phyloP scores from a whole-genome alignment of 768 basidiomycete species.

The Tricholoma bakamatsutake region DNA sequence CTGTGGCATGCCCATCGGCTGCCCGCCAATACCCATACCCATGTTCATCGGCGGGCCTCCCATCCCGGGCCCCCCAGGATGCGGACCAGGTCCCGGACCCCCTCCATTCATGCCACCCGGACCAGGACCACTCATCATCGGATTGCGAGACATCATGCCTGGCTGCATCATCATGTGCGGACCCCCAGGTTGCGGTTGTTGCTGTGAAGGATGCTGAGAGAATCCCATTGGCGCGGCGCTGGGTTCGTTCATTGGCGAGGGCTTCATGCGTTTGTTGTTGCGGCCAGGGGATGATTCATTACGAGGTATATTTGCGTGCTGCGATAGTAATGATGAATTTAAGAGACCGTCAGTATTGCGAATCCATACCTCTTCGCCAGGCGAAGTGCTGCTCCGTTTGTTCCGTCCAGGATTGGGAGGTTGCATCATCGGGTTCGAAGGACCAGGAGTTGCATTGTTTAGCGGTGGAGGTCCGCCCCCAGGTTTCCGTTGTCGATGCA shows the following conservation, averaged over 20 bases:
- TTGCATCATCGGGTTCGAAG: conserved; percentile 34
- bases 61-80: conserved; percentile 22
- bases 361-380: conserved; percentile 48
- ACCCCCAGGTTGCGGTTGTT: conserved; percentile 26
- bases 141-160: conserved; percentile 29
- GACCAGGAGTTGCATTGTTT: conserved; percentile 34
- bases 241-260: conserved; percentile 45
- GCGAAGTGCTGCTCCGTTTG: conserved; percentile 58
- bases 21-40: conserved; percentile 19
- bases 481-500: conserved; percentile 14
- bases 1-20: conserved; percentile 18
- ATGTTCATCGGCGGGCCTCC: conserved; percentile 17
- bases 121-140: conserved; percentile 30
- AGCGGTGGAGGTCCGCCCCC: conserved; percentile 14
- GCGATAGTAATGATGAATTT: conserved; percentile 5
- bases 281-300: conserved; percentile 50
- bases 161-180: conserved; percentile 28
- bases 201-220: conserved; percentile 25
- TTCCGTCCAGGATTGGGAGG: conserved; percentile 26
- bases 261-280: conserved; percentile 33
- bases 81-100: conserved; percentile 2
- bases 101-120: conserved; percentile 25
- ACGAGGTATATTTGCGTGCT: conserved; percentile 44
- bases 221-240: conserved; percentile 24
- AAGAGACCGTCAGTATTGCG: not conserved